These are phyloP conservation scores for Camelina hispida DNA, from an alignment of 345 rosid genomes.

Conservation along the genomic window DNA sequence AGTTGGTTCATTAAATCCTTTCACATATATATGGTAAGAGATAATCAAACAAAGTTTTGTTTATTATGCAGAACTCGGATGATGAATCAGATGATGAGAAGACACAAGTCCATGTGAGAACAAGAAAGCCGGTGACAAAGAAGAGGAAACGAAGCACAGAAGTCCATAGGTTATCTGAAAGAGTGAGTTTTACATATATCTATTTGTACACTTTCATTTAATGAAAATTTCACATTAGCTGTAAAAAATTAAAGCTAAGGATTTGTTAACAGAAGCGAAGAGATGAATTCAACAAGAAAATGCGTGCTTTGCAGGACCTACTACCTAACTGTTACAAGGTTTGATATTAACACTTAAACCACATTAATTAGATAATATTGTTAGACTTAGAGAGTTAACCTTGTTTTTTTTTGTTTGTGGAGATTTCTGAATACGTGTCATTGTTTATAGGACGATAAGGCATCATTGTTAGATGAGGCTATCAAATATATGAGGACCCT, in stretches of 20 bases:
- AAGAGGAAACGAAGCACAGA: constrained; percentile 50
- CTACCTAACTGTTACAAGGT: constrained; percentile 77
- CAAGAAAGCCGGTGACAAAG: constrained; percentile 34
- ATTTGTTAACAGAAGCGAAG: constrained; percentile 59
- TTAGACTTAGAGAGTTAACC: constrained; percentile 10
- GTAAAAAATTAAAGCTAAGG: background rate
- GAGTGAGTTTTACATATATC: constrained; percentile 18
- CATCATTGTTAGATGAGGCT: constrained; percentile 70
- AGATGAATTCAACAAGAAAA: constrained; percentile 66
- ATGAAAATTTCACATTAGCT: background rate
- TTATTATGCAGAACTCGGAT: constrained; percentile 25
- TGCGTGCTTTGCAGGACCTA: constrained; percentile 67
- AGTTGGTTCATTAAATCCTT: constrained; percentile 6
- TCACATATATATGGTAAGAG: background rate
- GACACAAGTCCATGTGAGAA: constrained; percentile 39
- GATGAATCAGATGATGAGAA: constrained; percentile 37
- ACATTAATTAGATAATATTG: background rate
- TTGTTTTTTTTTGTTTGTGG: background rate
- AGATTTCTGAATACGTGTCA: constrained; percentile 17
- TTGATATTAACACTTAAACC: constrained; percentile 14
- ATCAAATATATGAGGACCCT: constrained; percentile 69
- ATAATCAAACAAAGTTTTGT: background rate
- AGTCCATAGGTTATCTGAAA: constrained; percentile 44
- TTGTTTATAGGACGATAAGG: constrained; percentile 59
- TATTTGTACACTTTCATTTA: background rate